Evolutionary conservation across 2,329 filamentous ascomycete species (phyloP), one percentile per base, ranked within the genome.

Genomic region (Annulohypoxylon truncatum): DNA sequence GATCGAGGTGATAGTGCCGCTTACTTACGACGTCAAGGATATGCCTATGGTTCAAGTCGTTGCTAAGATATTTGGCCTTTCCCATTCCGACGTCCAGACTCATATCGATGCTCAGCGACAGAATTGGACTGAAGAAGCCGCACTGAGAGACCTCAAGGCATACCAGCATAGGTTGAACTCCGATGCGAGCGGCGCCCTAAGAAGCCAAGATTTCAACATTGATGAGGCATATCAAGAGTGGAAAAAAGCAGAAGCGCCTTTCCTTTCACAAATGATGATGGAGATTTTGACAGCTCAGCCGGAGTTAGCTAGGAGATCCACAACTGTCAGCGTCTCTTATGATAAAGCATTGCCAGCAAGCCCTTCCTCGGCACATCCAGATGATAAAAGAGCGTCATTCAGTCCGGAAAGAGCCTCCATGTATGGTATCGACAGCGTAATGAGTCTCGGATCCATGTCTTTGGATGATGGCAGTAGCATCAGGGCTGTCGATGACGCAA

Each of bases 11-110:
- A 85, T 92, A 61, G 88, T 94, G 2, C 94, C 95, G 9, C 82
- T 96, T 62, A 96, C 89, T 75, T 93, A 97, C 78, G 93, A 97
- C 78, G 91, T 98, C 76, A 97, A 96, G 79, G 96, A 99, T 77
- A 99, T 99, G 96, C 90, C 90, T 35, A 87, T 97, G 80, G 96
- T 97, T 26, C 91, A 96, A 77, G 87, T 91, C 33, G 94, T 99
- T 24, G 92, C 91, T 53, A 90, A 87, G 73, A 92, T 97, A 68
- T 99, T 98, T 79, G 92, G 91, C 46, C 85, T 95, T 64, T 89
- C 89, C 44, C 89, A 91, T 70, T 89, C 90, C 1, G 90, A 96
- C 71, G 90, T 94, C 4, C 96, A 99, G 80, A 87, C 87, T 44
- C 94, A 97, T 74, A 92, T 99, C 75, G 92, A 97, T 78, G 87